A percentile compares a stretch with the other conserved stretches of the same genome.
Evolutionary conservation across 768 basidiomycete genomes (phyloP).

Genomic region (Leccinum imitatum): DNA sequence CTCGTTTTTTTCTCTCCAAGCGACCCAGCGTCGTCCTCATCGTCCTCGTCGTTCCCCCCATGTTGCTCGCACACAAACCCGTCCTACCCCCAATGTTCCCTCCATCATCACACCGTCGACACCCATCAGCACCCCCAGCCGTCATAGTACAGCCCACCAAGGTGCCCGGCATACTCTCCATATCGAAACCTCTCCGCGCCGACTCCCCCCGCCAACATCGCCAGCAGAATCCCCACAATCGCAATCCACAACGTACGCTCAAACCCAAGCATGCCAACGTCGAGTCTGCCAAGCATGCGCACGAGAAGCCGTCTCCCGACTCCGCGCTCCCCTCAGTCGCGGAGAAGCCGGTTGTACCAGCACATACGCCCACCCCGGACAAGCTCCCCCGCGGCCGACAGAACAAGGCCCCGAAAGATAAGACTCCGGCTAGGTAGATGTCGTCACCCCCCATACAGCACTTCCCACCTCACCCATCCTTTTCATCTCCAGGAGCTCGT

Average conservation of each 20-base stretch:
- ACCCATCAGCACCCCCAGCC: constrained; percentile 67
- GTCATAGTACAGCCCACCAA: constrained; percentile 70
- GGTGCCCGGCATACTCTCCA: constrained; percentile 69
- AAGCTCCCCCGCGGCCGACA: constrained; percentile 35
- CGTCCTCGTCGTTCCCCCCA: constrained; percentile 9
- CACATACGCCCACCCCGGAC: constrained; percentile 25
- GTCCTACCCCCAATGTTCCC: constrained; percentile 32
- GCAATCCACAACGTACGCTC: constrained; percentile 36
- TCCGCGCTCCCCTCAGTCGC: constrained; percentile 33
- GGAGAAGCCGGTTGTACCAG: constrained; percentile 27
- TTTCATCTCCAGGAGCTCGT: constrained; percentile 41
- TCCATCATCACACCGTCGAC: constrained; percentile 51
- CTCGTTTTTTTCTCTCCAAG: constrained; percentile 21
- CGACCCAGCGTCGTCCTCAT: not conserved
- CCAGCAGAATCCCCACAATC: constrained; percentile 33
- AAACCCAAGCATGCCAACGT: constrained; percentile 33
- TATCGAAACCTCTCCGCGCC: constrained; percentile 54
- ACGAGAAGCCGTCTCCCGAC: constrained; percentile 27
- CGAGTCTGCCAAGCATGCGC: not conserved
- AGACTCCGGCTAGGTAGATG: constrained; percentile 42
- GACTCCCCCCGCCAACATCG: constrained; percentile 37
- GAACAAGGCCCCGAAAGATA: constrained; percentile 43
- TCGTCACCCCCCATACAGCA: not conserved
- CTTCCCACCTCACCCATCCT: constrained; percentile 4
- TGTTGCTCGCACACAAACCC: constrained; percentile 46